Evolutionary conservation across 805 yeast species (phyloP), one percentile per base, ranked within the genome.

Genomic region (Wickerhamomyces chaumierensis): DNA sequence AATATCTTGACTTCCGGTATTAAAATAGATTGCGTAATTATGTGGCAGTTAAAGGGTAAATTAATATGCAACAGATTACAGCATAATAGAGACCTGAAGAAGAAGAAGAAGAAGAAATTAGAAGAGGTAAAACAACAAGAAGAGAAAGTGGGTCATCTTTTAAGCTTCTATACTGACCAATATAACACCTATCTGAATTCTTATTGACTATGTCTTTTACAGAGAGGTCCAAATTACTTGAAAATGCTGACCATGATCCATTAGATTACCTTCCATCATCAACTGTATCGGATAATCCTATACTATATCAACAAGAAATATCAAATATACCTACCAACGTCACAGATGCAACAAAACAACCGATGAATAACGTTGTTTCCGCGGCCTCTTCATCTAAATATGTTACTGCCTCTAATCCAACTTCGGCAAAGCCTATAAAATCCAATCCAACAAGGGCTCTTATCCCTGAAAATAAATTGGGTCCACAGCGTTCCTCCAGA

Each of bases 401-500:
- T 12, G 20, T 20, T 27, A 29, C 33, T 14, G 14, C 20, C 16
- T 16, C 39, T 17, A 39, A 27, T 28, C 33, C 37, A 8, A 41
- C 36, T 14, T 18, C 38, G 18, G 9, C 39, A 13, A 18, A 29
- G 6, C 12, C 18, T 15, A 15, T 20, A 8, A 33, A 35, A 13
- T 25, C 29, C 29, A 25, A 33, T 7, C 13, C 40, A 15, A 28
- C 36, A 6, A 38, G 47, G 33, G 18, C 38, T n/a, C 11, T 34
- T 3, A 42, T 39, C 1, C 13, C 50, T 14, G 57, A 52, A 25
- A 48, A 37, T 27, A 75, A 73, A 42, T 68, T 78, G 37, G 85
- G 81, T 1, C 76, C 86, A 5, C 90, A 82, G 51, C 66, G 94
- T 57, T 72, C 81, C 1, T 76, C 86, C 27, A 68, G 87, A 50